These are phyloP conservation scores for Barnettozyma californica DNA, from an alignment of 805 yeast species.

Conservation along the genomic window DNA sequence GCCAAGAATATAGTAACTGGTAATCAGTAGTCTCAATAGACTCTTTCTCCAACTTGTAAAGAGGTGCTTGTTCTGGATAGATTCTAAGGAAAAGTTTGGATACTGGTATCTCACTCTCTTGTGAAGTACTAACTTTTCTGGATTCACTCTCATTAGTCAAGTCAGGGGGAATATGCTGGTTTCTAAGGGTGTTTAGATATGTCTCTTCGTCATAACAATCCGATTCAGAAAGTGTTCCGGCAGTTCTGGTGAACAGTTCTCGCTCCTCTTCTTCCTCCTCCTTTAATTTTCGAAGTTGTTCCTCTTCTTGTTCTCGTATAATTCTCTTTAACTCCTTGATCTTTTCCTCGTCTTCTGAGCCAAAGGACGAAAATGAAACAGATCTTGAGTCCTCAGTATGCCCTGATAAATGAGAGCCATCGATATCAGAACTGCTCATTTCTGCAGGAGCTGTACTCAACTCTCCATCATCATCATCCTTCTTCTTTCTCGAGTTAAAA, in stretches of 20 bases:
- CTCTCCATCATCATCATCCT: not conserved
- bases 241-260: not conserved
- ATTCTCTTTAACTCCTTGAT: not conserved
- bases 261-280: not conserved
- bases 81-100: not conserved
- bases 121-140: not conserved
- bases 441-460: not conserved
- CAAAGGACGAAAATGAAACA: constrained; percentile 1
- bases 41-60: not conserved
- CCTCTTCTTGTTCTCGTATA: constrained; percentile 4
- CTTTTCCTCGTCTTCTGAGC: constrained; percentile 2
- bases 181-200: constrained; percentile 5
- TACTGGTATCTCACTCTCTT: not conserved
- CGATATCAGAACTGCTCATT: not conserved
- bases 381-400: not conserved
- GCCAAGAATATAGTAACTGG: constrained; percentile 4
- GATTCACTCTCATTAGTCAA: not conserved
- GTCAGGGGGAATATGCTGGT: constrained; percentile 1
- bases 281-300: not conserved
- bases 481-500: not conserved
- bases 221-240: not conserved
- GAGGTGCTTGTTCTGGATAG: not conserved
- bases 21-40: constrained; percentile 1
- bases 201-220: constrained; percentile 5
- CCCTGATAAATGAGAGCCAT: not conserved